A percentile compares a stretch with the other conserved stretches of the same genome.
Conservation (phyloP, 1,139 yeast species). For the Taiozyma sp. region DNA sequence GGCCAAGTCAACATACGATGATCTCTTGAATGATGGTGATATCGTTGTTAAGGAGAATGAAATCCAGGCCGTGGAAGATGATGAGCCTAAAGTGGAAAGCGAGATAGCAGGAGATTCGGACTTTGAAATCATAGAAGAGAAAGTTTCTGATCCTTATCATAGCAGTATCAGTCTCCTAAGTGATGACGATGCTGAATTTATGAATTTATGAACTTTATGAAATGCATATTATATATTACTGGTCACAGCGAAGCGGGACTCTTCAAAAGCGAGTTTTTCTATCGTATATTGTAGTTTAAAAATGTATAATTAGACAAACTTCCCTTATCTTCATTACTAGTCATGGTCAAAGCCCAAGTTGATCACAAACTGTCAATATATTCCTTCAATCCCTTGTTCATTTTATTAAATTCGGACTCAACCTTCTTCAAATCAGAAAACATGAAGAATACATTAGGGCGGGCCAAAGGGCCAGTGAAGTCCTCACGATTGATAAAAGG, state of each 20-base stretch:
- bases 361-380: background rate
- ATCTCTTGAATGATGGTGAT: background rate
- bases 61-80: background rate
- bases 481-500: constrained; percentile 5
- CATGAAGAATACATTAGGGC: background rate
- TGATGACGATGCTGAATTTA: constrained; percentile 21
- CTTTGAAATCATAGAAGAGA: background rate
- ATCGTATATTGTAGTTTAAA: no score
- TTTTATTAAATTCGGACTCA: background rate
- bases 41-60: background rate
- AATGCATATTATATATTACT: background rate
- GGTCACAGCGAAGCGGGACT: no score
- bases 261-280: no score
- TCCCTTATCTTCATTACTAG: no score
- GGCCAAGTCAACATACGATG: background rate
- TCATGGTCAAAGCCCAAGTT: no score
- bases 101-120: constrained; percentile 3
- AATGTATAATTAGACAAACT: no score
- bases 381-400: background rate
- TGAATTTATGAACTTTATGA: constrained; percentile 6
- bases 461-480: constrained; percentile 2
- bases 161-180: constrained; percentile 9
- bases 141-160: background rate
- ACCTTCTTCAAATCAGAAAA: background rate
- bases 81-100: background rate